Percentiles rank a stretch among this genome's conserved stretches.
phyloP scores from a whole-genome alignment of 495 filamentous ascomycete species.

The Penicillium paradoxum region DNA sequence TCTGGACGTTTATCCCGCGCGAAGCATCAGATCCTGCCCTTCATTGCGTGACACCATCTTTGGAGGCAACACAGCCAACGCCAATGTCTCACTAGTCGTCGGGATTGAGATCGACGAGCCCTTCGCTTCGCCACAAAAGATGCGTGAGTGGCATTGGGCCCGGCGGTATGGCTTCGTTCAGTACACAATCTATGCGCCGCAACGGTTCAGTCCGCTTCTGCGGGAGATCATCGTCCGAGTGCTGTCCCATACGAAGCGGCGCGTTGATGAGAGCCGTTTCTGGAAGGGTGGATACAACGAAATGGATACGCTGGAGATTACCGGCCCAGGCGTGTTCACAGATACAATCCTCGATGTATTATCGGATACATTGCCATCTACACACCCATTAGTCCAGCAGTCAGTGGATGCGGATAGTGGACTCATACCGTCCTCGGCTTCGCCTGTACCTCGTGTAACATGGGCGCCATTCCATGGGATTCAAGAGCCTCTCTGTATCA shows the following conservation, averaged over 20 bases:
- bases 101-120: conserved; percentile 43
- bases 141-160: conserved; percentile 41
- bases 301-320: conserved; percentile 31
- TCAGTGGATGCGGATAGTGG: conserved; percentile 28
- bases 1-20: conserved; percentile 36
- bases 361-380: conserved; percentile 27
- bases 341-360: conserved; percentile 38
- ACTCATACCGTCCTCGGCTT: conserved; percentile 2
- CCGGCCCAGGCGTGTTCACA: conserved; percentile 39
- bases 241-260: conserved; percentile 33
- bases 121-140: conserved; percentile 29
- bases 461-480: conserved; percentile 42
- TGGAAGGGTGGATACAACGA: conserved; percentile 25
- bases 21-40: conserved; percentile 30
- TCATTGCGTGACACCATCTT: conserved; percentile 23
- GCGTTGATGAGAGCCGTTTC: conserved; percentile 13
- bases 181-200: conserved; percentile 38
- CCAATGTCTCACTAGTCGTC: conserved; percentile 35
- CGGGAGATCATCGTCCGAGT: conserved; percentile 34
- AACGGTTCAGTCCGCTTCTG: conserved; percentile 37
- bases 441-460: conserved; percentile 27
- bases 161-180: conserved; percentile 38
- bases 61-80: neutral
- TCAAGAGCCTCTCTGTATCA: conserved; percentile 29
- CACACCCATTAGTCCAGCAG: conserved; percentile 23